Evolutionary conservation across 176 grass and related monocot genomes (phyloP).

Genomic region (Dendrocalamus sinicus): DNA sequence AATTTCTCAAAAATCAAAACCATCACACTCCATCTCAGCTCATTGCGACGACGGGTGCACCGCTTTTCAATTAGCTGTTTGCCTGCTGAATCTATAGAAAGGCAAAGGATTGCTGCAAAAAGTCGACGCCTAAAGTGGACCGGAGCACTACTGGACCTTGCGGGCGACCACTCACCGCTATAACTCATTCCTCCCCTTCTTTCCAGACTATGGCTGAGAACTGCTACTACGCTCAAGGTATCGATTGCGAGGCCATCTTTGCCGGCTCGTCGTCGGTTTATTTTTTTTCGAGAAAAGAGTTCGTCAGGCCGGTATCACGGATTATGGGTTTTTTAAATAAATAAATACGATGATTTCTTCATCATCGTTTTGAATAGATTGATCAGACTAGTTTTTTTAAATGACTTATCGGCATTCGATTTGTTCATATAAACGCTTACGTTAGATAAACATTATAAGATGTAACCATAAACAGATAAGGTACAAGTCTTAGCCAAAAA

Average conservation of each 20-base stretch:
- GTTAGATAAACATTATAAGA: too few species aligned
- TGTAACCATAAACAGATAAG: too few species aligned
- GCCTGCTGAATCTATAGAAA: conserved; percentile 40
- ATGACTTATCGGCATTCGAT: accelerated
- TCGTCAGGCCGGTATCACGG: neutral
- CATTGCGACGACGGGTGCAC: neutral
- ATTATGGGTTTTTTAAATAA: too few species aligned
- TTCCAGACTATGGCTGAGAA: conserved; percentile 32
- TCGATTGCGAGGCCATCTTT: conserved; percentile 39
- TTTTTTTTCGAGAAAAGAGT: neutral
- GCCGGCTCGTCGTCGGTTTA: neutral
- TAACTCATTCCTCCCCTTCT: conserved; percentile 31
- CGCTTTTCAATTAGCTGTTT: neutral
- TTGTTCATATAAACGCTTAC: accelerated
- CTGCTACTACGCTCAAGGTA: conserved; percentile 45
- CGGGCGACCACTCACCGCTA: conserved; percentile 34
- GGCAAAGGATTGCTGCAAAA: conserved; percentile 30
- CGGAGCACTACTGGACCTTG: conserved; percentile 14
- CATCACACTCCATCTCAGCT: neutral
- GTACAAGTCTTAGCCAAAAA: accelerated
- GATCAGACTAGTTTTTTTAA: too few species aligned
- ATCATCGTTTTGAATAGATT: too few species aligned
- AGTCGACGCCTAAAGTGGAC: conserved; percentile 17
- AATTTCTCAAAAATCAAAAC: neutral
- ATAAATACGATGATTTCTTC: too few species aligned